Base-by-base conservation (phyloP, 345 rosid species). In the Microthlaspi erraticum region DNA sequence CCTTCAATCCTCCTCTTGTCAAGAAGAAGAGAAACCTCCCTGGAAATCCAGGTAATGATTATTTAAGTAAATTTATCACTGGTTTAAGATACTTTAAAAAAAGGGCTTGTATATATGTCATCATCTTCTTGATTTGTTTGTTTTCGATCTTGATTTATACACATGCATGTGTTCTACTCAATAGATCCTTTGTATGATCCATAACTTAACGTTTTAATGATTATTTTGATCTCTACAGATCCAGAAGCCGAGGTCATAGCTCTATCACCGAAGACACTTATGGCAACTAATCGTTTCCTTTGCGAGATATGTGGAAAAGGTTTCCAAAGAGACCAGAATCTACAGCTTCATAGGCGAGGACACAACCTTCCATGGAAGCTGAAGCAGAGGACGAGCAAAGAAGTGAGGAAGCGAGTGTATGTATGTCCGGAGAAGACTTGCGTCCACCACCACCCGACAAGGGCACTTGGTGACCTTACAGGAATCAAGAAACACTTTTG, bases 351-450 rank as follows among this genome's bases (percentile, higher is more conserved):
- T 57, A 75, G 97, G 42, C 78, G 99, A 13, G 99, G 97, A 8
- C 99, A 94, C 78, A 94, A 94, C 80, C 89, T 94, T 38, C 99
- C 99, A 19, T 94, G 99, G 99, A 94, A 94, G 80, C 86, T 94
- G 39, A 94, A 94, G 95, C 99, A 91, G 74, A 82, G 99, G 80
- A 83, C 83, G 2, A 85, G 71, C 65, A 94, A 94, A 59, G 99
- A 94, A 80, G 68, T 77, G 10, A 78, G 85, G 73, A 94, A 94
- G 70, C 77, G 99, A 4, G 99, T 94, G 19, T 94, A 94, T 18
- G 96, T 94, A 32, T 94, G 97, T 81, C 99, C 99, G 0, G 99
- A 94, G 65, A 91, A 85, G 73, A 77, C 78, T 1, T 94, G 99
- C 49, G 95, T 89, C 33, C 99, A 94, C 65, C 87, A 94, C 64